Conservation (phyloP, 2,329 filamentous ascomycete genomes). For the Thermothelomyces thermophilus region DNA sequence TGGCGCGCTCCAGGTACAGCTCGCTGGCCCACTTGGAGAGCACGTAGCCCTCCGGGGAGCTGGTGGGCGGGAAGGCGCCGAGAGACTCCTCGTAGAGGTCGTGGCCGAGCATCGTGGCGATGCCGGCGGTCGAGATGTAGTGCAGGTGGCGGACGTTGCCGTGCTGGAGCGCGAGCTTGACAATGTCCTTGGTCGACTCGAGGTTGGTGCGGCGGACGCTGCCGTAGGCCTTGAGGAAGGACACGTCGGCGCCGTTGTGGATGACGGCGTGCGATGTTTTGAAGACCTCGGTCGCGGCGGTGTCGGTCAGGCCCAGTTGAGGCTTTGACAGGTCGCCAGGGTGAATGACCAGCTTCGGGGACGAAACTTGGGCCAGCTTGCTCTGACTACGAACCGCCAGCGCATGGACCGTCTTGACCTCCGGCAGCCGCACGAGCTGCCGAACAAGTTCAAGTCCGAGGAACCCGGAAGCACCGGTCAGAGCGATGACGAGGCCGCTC, state of each 20-base stretch:
- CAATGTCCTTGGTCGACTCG: not conserved
- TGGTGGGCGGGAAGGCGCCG: no score
- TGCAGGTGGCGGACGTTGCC: not conserved
- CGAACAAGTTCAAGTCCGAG: not conserved
- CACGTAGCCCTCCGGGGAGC: conserved; percentile 29
- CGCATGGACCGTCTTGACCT: not conserved
- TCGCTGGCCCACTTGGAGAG: conserved; percentile 32
- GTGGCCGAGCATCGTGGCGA: no score
- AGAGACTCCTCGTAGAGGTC: no score
- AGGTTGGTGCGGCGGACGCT: not conserved
- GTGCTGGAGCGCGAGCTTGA: not conserved
- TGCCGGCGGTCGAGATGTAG: not conserved
- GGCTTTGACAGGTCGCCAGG: not conserved
- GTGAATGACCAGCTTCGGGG: not conserved
- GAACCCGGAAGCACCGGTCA: not conserved
- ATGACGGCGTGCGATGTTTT: not conserved
- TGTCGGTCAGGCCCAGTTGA: not conserved
- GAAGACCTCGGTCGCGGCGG: not conserved
- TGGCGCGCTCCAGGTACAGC: conserved; percentile 24
- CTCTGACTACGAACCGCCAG: not conserved
- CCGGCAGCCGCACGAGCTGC: not conserved
- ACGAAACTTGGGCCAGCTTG: not conserved
- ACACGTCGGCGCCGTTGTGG: not conserved
- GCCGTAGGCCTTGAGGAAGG: not conserved
- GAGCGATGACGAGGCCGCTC: not conserved